These are phyloP conservation scores for Fusarium goolgardi DNA, from an alignment of 2,329 filamentous ascomycete species.

Conservation along the genomic window DNA sequence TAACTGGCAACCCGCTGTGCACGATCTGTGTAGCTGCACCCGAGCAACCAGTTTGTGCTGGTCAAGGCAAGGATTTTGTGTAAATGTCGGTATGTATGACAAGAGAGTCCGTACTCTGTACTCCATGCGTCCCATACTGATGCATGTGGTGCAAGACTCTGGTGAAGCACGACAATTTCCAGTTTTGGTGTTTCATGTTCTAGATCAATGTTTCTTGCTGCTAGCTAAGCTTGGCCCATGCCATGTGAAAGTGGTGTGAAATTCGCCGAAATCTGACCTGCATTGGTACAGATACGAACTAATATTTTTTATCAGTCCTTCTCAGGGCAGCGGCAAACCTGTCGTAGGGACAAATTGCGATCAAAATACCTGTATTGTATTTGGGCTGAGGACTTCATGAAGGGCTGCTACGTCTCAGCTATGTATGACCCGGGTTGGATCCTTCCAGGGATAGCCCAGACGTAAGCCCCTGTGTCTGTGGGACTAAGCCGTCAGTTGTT, in stretches of 20 bases:
- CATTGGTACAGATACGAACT: not conserved
- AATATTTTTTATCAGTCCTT: not conserved
- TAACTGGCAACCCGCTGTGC: conserved; percentile 6
- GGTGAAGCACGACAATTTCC: conserved; percentile 28
- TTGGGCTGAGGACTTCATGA: conserved; percentile 20
- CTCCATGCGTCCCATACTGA: not conserved
- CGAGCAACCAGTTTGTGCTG: conserved; percentile 10
- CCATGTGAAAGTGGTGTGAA: not conserved
- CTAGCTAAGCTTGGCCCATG: not conserved
- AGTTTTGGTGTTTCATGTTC: conserved; percentile 33
- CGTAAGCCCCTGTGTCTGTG: conserved; percentile 29
- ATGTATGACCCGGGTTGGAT: conserved; percentile 19
- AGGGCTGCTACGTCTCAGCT: conserved; percentile 28
- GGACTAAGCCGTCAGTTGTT: conserved; percentile 33
- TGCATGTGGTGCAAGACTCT: conserved; percentile 1
- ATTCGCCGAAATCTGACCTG: not conserved
- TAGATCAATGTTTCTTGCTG: conserved; percentile 15
- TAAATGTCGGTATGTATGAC: not conserved
- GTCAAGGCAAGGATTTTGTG: not conserved
- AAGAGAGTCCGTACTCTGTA: conserved; percentile 18
- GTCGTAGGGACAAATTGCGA: conserved; percentile 3
- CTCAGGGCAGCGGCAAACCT: not conserved
- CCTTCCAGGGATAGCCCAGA: conserved; percentile 27
- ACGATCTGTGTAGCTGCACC: conserved; percentile 19
- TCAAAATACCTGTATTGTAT: conserved; percentile 8